Percentiles rank a stretch among this genome's conserved stretches.
These are phyloP conservation scores for Strigomonas culicis DNA, from an alignment of 208 protist genomes.

Conservation along the genomic window DNA sequence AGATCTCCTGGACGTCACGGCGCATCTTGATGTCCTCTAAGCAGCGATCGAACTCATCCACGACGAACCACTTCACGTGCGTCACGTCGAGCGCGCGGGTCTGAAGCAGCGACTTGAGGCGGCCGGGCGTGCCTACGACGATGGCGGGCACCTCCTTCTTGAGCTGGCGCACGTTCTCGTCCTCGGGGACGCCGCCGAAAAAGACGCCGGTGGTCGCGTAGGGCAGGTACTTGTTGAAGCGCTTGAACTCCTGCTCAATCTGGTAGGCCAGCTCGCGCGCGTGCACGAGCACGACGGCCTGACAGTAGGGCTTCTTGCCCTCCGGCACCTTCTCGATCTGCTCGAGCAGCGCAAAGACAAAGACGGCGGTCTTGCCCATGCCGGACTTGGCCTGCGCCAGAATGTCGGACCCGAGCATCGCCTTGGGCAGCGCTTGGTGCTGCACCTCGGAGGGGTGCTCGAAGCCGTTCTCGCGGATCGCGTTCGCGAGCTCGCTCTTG, in stretches of 20 bases:
- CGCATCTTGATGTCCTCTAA: constrained; percentile 95
- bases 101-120: constrained; percentile 92
- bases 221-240: constrained; percentile 97
- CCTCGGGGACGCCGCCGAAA: constrained; percentile 96
- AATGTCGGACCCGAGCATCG: constrained; percentile 97
- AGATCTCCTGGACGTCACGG: constrained; percentile 98
- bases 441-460: constrained; percentile 97
- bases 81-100: constrained; percentile 91
- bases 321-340: constrained; percentile 91
- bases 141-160: constrained; percentile 94
- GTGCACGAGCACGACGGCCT: constrained; percentile 94
- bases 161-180: constrained; percentile 83
- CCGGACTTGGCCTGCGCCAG: constrained; percentile 99
- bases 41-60: constrained; percentile 99
- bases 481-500: constrained; percentile 97
- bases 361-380: constrained; percentile 99
- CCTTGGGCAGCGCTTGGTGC: constrained; percentile 98
- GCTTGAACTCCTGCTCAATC: constrained; percentile 98
- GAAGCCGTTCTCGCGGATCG: constrained; percentile 95
- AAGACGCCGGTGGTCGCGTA: constrained; percentile 94
- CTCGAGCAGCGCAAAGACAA: constrained; percentile 98
- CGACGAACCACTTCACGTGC: constrained; percentile 97
- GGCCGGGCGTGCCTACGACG: constrained; percentile 98
- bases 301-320: constrained; percentile 79
- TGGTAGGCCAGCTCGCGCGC: constrained; percentile 99